Base-by-base conservation (phyloP, 2,329 filamentous ascomycete species). In the Paecilomyces formosus region DNA sequence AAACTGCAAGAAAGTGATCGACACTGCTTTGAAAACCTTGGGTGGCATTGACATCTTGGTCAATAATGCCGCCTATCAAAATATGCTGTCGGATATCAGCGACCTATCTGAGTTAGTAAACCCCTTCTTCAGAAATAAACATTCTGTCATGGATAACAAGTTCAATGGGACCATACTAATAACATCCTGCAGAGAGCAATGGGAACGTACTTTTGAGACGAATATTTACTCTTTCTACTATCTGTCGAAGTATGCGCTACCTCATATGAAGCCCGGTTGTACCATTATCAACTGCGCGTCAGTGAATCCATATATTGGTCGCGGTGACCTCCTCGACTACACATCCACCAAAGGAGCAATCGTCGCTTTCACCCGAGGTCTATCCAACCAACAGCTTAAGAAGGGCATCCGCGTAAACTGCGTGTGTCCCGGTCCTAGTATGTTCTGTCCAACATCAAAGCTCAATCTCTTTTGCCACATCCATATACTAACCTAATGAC, bases 211-310 rank as follows among this genome's bases (percentile, higher is more conserved):
- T 0, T 93, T 95, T 76, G 81, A 90, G 73, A 89, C 86, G 54
- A 95, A 94, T 76, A 92, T 94, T 67, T 88, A 93, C 73, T 83
- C 88, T 3, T 88, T 85, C 78, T 94, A 92, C 79, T 93, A 86
- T 76, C 79, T 93, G 35, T 82, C 89, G 60, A 94, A 94, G 72
- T 90, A 92, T 68, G 76, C 82, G 12, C 79, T 94, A 11, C 85
- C 85, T 0, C 87, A 92, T 73, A 88, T 94, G 85, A 83, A 84
- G 68, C 72, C 74, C n/a, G 90, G 90, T 35, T 82, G 85, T 58
- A 86, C 85, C 26, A 91, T 95, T 71, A 91, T 95, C 81, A 94
- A 93, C 78, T 92, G 90, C 70, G 86, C 89, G 52, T 92, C 88
- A 31, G 87, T 94, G 70, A 93, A 93, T 71, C 88, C 87, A 26